Base-by-base conservation (phyloP, 306 rosid genomes). In the Malus orientalis region DNA sequence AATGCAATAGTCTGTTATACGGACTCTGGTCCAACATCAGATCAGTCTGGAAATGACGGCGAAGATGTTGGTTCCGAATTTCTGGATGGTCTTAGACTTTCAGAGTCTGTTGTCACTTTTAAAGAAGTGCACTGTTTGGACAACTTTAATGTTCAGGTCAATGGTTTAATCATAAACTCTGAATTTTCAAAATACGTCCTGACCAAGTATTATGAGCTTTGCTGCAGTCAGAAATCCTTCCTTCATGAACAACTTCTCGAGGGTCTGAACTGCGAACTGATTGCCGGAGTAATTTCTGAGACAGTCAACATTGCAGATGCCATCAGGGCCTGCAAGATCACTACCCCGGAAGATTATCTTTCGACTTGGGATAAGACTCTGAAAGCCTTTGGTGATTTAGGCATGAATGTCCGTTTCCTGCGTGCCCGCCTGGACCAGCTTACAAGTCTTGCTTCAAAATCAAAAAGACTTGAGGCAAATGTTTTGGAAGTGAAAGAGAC, bases 401-500 rank as follows among this genome's bases (percentile, higher is more conserved):
- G 93, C 33, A 87, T 91, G 93, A 84, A 81, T 6, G 84, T 86
- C 11, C 44, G 76, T 14, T 89, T 91, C 76, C 78, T 91, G 73
- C 79, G 55, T 30, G 38, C 20, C 61, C 86, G 89, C 69, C 79
- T 84, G 47, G 64, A 60, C 32, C 67, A 38, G 66, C 91, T 88
- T 30, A 11, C 64, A 30, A 44, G 60, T 54, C 53, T 88, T 64
- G 80, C 87, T 55, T 42, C 55, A 9, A 74, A 78, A 71, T 65
- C 80, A 15, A 42, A 55, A 76, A 87, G 68, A 74, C 74, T 58
- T 8, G 81, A 85, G 42, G 77, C 63, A 0, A 75, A 72, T 69
- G 63, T 80, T 20, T 18, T 61, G 76, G 72, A 70, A 33, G 77
- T 45, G 10, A 85, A 70, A 64, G 36, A 55, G 33, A 74, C 36